phyloP scores from a whole-genome alignment of 139 green algal species.

The Tetradesmus obliquus region DNA sequence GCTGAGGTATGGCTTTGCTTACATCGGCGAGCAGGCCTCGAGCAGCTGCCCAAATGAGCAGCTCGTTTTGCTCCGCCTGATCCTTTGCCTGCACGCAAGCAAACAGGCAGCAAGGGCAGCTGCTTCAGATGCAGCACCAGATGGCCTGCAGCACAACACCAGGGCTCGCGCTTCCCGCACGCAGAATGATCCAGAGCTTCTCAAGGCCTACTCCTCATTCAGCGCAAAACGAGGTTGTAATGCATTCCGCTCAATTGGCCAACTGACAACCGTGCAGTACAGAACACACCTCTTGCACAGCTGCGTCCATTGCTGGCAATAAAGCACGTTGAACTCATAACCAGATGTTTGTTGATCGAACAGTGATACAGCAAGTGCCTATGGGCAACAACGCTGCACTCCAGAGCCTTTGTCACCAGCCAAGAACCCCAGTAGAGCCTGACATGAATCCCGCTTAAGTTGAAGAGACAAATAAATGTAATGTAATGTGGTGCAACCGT shows the following conservation, averaged over 20 bases:
- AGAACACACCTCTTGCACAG: slow-evolving; percentile 39
- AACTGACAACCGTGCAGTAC: not conserved
- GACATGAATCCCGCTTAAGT: no score
- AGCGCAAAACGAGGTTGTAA: not conserved
- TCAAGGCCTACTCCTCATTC: not conserved
- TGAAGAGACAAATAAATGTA: no score
- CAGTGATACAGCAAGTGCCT: no score
- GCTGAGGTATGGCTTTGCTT: slow-evolving; percentile 2
- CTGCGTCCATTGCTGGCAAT: slow-evolving; percentile 24
- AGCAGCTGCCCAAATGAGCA: slow-evolving; percentile 76
- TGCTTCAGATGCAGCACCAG: not conserved
- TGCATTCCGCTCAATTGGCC: not conserved
- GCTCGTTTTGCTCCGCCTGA: slow-evolving; percentile 61
- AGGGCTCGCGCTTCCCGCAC: not conserved
- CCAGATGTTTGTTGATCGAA: not conserved
- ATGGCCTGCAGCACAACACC: not conserved
- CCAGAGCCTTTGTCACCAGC: not conserved
- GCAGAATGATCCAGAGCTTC: not conserved
- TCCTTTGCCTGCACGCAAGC: slow-evolving; percentile 44
- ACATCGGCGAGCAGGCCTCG: slow-evolving; percentile 77
- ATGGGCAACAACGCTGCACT: no score
- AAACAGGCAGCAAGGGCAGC: not conserved
- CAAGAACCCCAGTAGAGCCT: not conserved
- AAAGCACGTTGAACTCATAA: not conserved
- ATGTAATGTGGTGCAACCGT: no score